Evolutionary conservation across 2,329 filamentous ascomycete genomes (phyloP).

Genomic region (Cryphonectria naterciae): DNA sequence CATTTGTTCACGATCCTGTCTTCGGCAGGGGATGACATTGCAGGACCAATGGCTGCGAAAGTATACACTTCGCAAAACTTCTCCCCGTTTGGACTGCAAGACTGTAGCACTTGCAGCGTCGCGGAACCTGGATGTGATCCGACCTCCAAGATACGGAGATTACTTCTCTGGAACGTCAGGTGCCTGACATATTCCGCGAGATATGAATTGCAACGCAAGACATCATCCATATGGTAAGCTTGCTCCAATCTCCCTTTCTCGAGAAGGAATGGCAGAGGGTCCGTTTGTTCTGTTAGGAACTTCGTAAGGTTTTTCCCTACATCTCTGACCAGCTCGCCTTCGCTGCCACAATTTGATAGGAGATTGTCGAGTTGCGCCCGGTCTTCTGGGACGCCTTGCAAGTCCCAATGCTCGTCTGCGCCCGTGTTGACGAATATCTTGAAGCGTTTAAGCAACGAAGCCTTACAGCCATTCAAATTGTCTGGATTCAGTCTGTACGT

Average conservation of each 20-base stretch:
- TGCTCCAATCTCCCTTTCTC: neutral
- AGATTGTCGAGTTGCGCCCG: neutral
- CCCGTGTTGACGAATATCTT: neutral
- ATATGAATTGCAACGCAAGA: neutral
- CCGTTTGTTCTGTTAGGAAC: neutral
- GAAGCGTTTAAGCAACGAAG: neutral
- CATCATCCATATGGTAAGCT: neutral
- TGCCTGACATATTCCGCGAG: neutral
- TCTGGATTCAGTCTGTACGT: neutral
- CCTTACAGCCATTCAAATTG: neutral
- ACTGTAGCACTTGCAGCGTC: neutral
- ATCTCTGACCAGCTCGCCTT: neutral
- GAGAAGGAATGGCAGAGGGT: neutral
- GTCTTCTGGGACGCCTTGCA: neutral
- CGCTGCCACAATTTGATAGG: neutral
- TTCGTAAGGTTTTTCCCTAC: neutral
- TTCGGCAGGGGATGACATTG: neutral
- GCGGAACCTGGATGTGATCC: neutral
- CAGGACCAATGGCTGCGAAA: neutral
- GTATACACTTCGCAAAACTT: neutral
- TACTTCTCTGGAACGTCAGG: neutral
- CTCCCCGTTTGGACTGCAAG: neutral
- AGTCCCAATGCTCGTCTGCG: neutral
- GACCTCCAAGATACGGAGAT: neutral
- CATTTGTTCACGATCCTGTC: neutral